phyloP scores from a whole-genome alignment of 202 grass and related monocot species.

The Carex arenaria region DNA sequence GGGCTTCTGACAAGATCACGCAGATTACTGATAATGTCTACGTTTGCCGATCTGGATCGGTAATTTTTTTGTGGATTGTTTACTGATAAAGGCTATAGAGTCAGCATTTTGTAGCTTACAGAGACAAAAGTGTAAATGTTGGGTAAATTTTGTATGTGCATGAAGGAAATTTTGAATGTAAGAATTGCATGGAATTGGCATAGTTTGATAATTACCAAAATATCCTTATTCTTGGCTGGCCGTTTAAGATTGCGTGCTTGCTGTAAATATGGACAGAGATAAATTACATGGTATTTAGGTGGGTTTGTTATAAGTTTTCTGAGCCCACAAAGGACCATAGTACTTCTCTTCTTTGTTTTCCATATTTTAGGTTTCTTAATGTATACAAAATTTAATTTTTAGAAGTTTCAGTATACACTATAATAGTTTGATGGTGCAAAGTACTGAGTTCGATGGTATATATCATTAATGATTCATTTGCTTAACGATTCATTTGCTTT shows the following conservation, averaged over 20 bases:
- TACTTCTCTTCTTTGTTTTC: conserved; percentile 16
- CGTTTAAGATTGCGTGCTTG: conserved; percentile 25
- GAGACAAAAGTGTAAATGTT: not conserved
- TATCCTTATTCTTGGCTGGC: conserved; percentile 46
- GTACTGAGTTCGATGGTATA: not conserved
- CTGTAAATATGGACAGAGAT: conserved; percentile 44
- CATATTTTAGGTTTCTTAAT: not conserved
- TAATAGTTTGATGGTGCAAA: not conserved
- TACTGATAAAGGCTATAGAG: too few relatives aligned
- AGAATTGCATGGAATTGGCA: not conserved
- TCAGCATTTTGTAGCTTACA: conserved; percentile 4
- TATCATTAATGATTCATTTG: too few relatives aligned
- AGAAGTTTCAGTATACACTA: not conserved
- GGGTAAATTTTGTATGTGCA: not conserved
- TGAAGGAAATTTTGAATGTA: not conserved
- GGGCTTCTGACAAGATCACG: conserved; percentile 90
- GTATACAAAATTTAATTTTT: not conserved
- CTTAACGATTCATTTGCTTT: too few relatives aligned
- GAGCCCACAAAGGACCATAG: conserved; percentile 31
- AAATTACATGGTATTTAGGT: conserved; percentile 38
- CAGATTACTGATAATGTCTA: conserved; percentile 83
- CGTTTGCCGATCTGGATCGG: conserved; percentile 85
- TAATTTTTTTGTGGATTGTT: conserved; percentile 21
- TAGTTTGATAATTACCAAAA: not conserved
- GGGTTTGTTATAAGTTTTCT: not conserved